Base-by-base conservation (phyloP, 1,139 yeast genomes). In the Arxiozyma slooffiae region DNA sequence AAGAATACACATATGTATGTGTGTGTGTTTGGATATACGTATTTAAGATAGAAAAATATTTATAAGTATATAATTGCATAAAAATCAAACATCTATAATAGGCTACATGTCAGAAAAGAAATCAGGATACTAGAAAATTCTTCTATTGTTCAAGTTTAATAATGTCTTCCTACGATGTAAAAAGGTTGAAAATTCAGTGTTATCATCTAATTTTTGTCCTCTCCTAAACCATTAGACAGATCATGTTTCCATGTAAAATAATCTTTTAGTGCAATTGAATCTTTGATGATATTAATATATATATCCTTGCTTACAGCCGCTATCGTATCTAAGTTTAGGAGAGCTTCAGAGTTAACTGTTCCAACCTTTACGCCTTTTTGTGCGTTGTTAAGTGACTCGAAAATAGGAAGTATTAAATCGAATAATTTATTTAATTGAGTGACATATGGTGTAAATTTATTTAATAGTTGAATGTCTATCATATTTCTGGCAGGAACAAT, bases 401-500 rank as follows among this genome's bases (percentile, higher is more conserved):
- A 26, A 21, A 26, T 26, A 17, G 36, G 24, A 20, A 18, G 16
- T 21, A 38, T 18, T n/a, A 39, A 24, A 2, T 17, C 18, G 26
- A 30, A 30, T 18, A 38, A n/a, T 26, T n/a, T 23, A 8, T 34
- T 41, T 9, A 47, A 41, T 16, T 24, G 18, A 6, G 9, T 21
- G 37, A 38, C 24, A 21, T 18, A 9, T 71, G 69, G 30, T 76
- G 77, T 55, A 71, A 56, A 46, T 73, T 21, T 16, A 11, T 42
- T 20, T 9, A 55, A 48, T 7, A 55, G 50, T 17, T 49, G 44
- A 6, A 9, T 16, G 18, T 46, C 46, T 17, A 48, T 18, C 1
- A 18, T 34, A 23, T 17, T 14, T 11, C 55, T 44, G 2, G 44
- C 14, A 9, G 18, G 18, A 8, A 50, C 40, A 11, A 38, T 30